Evolutionary conservation across 768 basidiomycete species (phyloP).

Genomic region (Lyophyllum semitale): DNA sequence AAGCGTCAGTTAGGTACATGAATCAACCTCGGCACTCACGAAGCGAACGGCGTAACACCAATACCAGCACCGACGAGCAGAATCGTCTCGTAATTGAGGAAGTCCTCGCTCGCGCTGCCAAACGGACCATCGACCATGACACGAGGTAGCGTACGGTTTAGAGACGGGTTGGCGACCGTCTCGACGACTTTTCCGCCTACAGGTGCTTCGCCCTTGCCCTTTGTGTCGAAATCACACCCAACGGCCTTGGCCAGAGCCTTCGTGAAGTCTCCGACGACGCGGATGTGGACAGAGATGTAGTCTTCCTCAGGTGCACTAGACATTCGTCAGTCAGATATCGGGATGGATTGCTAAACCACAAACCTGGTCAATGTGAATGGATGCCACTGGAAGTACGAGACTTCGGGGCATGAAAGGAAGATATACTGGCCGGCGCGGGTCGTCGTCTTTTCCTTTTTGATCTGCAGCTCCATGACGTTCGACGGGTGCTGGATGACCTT

Average conservation of each 20-base stretch:
- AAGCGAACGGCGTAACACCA: conserved; percentile 95
- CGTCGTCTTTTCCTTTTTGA: conserved; percentile 92
- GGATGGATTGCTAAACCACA: no score
- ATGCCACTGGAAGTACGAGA: conserved; percentile 97
- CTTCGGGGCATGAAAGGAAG: conserved; percentile 87
- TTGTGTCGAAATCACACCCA: conserved; percentile 79
- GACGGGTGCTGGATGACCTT: conserved; percentile 96
- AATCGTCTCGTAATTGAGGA: conserved; percentile 85
- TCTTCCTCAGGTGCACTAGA: conserved; percentile 96
- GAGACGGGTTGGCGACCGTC: conserved; percentile 53
- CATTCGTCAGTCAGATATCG: no score
- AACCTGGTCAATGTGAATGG: conserved; percentile 95
- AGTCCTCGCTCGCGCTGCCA: conserved; percentile 90
- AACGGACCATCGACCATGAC: conserved; percentile 98
- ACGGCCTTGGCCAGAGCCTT: conserved; percentile 76
- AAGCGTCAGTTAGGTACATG: background rate
- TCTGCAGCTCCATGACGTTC: conserved; percentile 92
- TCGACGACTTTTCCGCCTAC: conserved; percentile 63
- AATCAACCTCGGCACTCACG: conserved; percentile 50
- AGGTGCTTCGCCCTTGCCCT: conserved; percentile 49
- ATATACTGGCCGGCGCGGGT: conserved; percentile 91
- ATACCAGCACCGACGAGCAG: conserved; percentile 93
- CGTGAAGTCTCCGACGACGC: conserved; percentile 92
- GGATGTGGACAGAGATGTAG: conserved; percentile 92
- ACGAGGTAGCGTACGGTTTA: conserved; percentile 80